phyloP scores from a whole-genome alignment of 169 alveolate species.

The Toxoplasma gondii region DNA sequence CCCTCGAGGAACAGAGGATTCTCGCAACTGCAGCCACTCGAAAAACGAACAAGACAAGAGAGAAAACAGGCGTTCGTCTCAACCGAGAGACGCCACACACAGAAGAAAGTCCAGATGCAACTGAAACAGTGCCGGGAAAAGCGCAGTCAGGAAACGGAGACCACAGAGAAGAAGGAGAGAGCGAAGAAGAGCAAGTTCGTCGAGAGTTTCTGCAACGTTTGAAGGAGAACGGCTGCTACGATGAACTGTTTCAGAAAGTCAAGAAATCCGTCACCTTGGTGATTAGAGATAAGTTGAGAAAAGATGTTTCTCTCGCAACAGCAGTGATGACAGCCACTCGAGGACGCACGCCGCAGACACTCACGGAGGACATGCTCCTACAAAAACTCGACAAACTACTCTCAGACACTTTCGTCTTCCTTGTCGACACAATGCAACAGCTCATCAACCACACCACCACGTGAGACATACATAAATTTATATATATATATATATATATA shows the following conservation, averaged over 20 bases:
- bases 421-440: conserved; percentile 7
- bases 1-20: not conserved
- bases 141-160: not conserved
- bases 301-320: not conserved
- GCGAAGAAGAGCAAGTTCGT: not conserved
- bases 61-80: not conserved
- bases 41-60: not conserved
- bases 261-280: not conserved
- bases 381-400: conserved; percentile 22
- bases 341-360: not conserved
- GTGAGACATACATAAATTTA: not conserved
- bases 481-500: too few relatives aligned
- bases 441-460: not conserved
- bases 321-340: conserved; percentile 2
- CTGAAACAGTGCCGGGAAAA: too few relatives aligned
- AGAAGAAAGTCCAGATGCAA: not conserved
- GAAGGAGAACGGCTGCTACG: conserved; percentile 20
- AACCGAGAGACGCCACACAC: not conserved
- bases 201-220: not conserved
- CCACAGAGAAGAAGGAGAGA: not conserved
- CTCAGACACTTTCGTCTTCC: conserved; percentile 1
- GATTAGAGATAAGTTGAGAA: not conserved
- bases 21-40: not conserved
- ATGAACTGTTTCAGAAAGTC: not conserved
- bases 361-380: conserved; percentile 19